Evolutionary conservation across 2,329 filamentous ascomycete species (phyloP).

Genomic region (Neonectria coccinea): DNA sequence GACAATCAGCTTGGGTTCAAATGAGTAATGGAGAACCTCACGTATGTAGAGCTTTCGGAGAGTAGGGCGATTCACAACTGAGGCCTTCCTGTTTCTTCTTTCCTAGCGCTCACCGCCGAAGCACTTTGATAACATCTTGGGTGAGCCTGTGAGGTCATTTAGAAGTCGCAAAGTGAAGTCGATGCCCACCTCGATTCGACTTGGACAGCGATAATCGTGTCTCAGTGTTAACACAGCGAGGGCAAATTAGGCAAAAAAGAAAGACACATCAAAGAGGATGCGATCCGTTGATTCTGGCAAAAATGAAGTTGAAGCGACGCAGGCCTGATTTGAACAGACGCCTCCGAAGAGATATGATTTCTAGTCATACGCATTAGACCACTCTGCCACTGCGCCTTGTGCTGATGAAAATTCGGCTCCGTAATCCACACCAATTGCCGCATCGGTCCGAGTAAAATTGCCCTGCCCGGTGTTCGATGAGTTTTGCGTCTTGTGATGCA

Average conservation of each 20-base stretch:
- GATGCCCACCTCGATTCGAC: neutral
- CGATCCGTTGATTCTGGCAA: neutral
- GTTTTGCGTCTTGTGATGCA: neutral
- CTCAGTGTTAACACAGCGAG: neutral
- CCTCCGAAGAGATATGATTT: conserved; percentile 32
- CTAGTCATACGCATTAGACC: conserved; percentile 32
- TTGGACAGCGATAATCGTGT: neutral
- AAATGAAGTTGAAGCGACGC: conserved; percentile 7
- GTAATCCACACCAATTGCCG: neutral
- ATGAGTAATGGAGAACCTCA: neutral
- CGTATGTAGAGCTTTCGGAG: neutral
- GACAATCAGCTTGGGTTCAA: neutral
- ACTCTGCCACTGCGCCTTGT: conserved; percentile 27
- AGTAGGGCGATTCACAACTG: neutral
- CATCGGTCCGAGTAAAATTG: neutral
- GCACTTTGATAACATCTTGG: neutral
- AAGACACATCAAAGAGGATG: neutral
- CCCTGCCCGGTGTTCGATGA: neutral
- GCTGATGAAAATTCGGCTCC: neutral
- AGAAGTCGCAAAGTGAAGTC: too few relatives aligned
- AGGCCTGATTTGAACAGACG: conserved; percentile 31
- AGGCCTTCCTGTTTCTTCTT: neutral
- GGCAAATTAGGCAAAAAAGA: neutral
- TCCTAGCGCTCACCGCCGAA: too few relatives aligned
- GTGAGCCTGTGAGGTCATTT: neutral